A percentile compares a stretch with the other conserved stretches of the same genome.
phyloP scores from a whole-genome alignment of 148 eudicot genomes.

The Chenopodium berlandieri region DNA sequence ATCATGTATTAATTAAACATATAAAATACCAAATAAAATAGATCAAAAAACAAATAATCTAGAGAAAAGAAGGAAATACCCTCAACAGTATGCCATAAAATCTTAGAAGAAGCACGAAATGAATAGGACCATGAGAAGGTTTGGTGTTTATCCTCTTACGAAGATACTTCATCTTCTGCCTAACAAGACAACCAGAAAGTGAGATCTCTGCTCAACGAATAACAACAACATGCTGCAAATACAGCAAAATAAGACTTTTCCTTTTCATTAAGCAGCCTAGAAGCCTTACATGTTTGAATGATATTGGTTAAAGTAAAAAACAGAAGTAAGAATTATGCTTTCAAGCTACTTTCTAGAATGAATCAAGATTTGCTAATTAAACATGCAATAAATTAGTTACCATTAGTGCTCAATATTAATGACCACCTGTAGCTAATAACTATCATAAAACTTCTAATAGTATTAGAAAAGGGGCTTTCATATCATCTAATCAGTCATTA shows the following conservation, averaged over 20 bases:
- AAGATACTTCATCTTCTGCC: slow-evolving; percentile 89
- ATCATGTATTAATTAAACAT: not conserved
- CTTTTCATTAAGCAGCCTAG: not conserved
- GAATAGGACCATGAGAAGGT: slow-evolving; percentile 92
- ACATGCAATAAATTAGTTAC: not conserved
- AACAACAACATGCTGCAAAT: slow-evolving; percentile 3
- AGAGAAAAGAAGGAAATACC: slow-evolving; percentile 29
- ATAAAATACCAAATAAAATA: not conserved
- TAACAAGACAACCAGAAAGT: slow-evolving; percentile 72
- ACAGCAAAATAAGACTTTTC: slow-evolving; percentile 10
- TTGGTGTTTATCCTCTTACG: slow-evolving; percentile 84
- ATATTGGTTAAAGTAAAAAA: not conserved
- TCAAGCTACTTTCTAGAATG: not conserved
- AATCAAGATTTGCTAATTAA: not conserved
- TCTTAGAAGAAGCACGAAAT: slow-evolving; percentile 83
- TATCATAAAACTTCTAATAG: slow-evolving; percentile 6
- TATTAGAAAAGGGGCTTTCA: not conserved
- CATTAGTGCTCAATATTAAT: slow-evolving; percentile 8
- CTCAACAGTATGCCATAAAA: slow-evolving; percentile 80
- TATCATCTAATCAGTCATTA: slow-evolving; percentile 12
- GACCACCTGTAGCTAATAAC: slow-evolving; percentile 3
- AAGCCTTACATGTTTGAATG: not conserved
- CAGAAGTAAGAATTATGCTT: not conserved
- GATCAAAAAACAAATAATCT: no score
- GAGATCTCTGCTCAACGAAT: slow-evolving; percentile 47